Base-by-base conservation (phyloP, 2,329 filamentous ascomycete genomes). In the Colletotrichum tropicicola region DNA sequence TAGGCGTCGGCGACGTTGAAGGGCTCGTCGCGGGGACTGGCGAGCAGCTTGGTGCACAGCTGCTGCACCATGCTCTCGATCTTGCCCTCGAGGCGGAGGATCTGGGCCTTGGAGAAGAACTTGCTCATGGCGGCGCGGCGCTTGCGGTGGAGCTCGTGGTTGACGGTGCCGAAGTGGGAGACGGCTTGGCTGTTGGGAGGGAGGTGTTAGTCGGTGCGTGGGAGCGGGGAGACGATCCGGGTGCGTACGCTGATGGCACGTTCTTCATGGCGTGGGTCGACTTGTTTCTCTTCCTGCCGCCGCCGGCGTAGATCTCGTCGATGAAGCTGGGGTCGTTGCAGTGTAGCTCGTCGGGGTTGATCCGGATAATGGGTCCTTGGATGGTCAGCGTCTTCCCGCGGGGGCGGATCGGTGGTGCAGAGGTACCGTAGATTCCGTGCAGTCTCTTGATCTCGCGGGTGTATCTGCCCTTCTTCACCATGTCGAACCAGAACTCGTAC, bases 311-410 rank as follows among this genome's bases (percentile, higher is more conserved):
- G 17, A 80, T 75, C 51, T 78, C 75, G 28, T 80, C 77, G 12
- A 69, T 67, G 44, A 80, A 79, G 48, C 67, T 51, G 0, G 72
- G 70, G 57, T 79, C 76, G 8, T 68, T 70, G 69, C 77, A 79
- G 59, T 80, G 78, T 3, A 79, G 70, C 61, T 80, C 77, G 12
- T 77, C 68, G 0, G 78, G 78, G 41, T 73, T 80, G 27, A 80
- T 79, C 3, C 78, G 70, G 8, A 80, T 72, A 23, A 80, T 76
- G 3, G 78, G 78, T 0, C 75, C 74, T 75, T 21, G n/a, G 17
- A 54, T 59, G 27, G 21, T 49, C 19, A 49, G 45, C 45, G 2
- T 21, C 17, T n/a, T 13, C n/a, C 10, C 15, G 2, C 10, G 10
- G 17, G 9, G 23, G 5, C 6, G 8, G 6, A 21, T 2, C 2